These are phyloP conservation scores for Gamarada debralockiae DNA, from an alignment of 495 filamentous ascomycete genomes.

Conservation along the genomic window DNA sequence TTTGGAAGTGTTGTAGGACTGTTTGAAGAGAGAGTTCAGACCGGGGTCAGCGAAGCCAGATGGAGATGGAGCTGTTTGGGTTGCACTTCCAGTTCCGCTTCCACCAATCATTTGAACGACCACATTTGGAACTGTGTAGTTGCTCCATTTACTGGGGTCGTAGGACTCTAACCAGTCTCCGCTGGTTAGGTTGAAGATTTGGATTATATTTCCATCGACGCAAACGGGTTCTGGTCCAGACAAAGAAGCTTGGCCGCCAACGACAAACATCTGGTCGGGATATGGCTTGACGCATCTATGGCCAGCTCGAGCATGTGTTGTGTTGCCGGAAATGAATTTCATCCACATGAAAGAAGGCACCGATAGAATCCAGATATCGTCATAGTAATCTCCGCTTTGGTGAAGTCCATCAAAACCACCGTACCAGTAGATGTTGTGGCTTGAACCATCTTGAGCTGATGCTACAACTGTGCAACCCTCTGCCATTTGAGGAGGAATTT, in stretches of 20 bases:
- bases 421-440: slow-evolving; percentile 73
- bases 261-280: slow-evolving; percentile 67
- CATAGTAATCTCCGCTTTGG: slow-evolving; percentile 34
- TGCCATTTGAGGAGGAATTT: slow-evolving; percentile 47
- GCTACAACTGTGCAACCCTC: slow-evolving; percentile 66
- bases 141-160: slow-evolving; percentile 49
- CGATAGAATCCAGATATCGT: slow-evolving; percentile 72
- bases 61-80: slow-evolving; percentile 24
- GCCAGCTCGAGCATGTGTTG: slow-evolving; percentile 48
- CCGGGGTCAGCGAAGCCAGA: slow-evolving; percentile 49
- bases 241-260: slow-evolving; percentile 50
- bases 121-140: slow-evolving; percentile 59
- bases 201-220: slow-evolving; percentile 45
- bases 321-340: slow-evolving; percentile 46
- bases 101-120: slow-evolving; percentile 60
- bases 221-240: slow-evolving; percentile 32
- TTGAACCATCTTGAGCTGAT: slow-evolving; percentile 54
- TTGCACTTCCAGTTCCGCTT: slow-evolving; percentile 56
- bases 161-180: slow-evolving; percentile 55
- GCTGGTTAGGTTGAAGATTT: slow-evolving; percentile 62
- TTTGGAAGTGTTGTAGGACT: slow-evolving; percentile 51
- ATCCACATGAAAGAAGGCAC: slow-evolving; percentile 77
- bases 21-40: slow-evolving; percentile 49
- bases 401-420: slow-evolving; percentile 56
- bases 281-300: slow-evolving; percentile 67